Conservation (phyloP, 2,329 filamentous ascomycete species). For the Exophiala dermatitidis region DNA sequence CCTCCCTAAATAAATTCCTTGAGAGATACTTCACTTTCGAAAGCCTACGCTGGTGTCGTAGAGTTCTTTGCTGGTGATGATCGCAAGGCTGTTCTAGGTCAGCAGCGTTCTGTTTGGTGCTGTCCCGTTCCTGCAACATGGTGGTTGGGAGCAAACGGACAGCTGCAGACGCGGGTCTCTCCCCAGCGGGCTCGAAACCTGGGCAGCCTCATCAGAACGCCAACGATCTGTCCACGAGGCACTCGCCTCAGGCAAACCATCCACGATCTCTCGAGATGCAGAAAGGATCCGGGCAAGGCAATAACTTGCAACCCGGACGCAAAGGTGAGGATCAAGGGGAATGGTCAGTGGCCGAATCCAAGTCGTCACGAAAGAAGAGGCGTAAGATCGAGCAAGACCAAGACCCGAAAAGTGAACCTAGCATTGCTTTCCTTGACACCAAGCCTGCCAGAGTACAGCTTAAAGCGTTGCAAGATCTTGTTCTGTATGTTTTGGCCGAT, state of each 20-base stretch:
- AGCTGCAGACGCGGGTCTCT: constrained; percentile 10
- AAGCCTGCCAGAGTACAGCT: constrained; percentile 40
- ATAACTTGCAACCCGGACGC: neutral
- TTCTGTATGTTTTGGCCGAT: constrained; percentile 57
- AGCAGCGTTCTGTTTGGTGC: neutral
- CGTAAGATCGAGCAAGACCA: constrained; percentile 11
- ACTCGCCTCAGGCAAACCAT: neutral
- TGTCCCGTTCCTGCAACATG: constrained; percentile 1
- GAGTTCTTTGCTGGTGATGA: too few species aligned
- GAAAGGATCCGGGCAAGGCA: neutral
- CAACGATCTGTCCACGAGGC: neutral
- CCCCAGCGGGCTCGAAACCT: neutral
- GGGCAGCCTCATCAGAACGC: neutral
- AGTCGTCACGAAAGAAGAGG: constrained; percentile 18
- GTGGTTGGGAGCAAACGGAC: constrained; percentile 8
- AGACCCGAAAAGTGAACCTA: constrained; percentile 4
- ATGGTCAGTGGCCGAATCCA: constrained; percentile 18
- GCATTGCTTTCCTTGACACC: constrained; percentile 15
- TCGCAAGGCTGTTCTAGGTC: too few species aligned
- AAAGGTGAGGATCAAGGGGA: neutral
- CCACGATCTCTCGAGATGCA: neutral
- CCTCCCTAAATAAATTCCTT: too few species aligned
- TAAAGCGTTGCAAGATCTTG: constrained; percentile 51
- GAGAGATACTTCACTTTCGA: too few species aligned
- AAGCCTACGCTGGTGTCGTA: too few species aligned